A percentile compares a stretch with the other conserved stretches of the same genome.
Evolutionary conservation across 1,139 yeast species (phyloP).

Genomic region (Kazachstania sp.): DNA sequence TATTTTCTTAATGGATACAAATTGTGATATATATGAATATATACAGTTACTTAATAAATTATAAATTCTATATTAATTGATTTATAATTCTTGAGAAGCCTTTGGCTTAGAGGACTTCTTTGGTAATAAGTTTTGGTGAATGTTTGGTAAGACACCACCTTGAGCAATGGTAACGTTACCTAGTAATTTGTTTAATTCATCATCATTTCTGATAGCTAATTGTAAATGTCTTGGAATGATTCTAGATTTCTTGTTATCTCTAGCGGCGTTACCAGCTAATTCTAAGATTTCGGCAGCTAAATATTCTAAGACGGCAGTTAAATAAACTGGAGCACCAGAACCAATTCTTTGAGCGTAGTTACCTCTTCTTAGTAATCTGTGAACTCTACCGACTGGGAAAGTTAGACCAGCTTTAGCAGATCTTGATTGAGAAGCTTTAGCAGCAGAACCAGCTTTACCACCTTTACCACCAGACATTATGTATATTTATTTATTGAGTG

Average conservation of each 20-base stretch:
- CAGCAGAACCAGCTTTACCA: constrained; percentile 87
- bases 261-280: constrained; percentile 98
- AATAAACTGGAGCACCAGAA: constrained; percentile 95
- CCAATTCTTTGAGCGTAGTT: constrained; percentile 99
- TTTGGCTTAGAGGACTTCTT: constrained; percentile 78
- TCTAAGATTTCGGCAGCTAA: constrained; percentile 95
- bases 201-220: constrained; percentile 97
- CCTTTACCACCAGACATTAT: constrained; percentile 98
- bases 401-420: constrained; percentile 97
- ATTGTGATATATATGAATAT: not conserved
- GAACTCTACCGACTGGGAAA: constrained; percentile 99
- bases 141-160: constrained; percentile 98
- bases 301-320: constrained; percentile 93
- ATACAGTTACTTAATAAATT: not conserved
- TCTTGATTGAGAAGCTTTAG: constrained; percentile 94
- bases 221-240: constrained; percentile 98
- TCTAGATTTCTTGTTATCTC: constrained; percentile 97
- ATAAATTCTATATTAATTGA: not conserved
- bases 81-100: constrained; percentile 82
- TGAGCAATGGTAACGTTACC: constrained; percentile 95
- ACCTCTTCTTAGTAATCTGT: constrained; percentile 94
- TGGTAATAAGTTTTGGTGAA: constrained; percentile 92
- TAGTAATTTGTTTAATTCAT: constrained; percentile 84
- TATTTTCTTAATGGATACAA: not conserved
- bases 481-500: constrained; percentile 10